Conservation (phyloP, 2,329 filamentous ascomycete genomes). For the Talaromyces atroroseus region DNA sequence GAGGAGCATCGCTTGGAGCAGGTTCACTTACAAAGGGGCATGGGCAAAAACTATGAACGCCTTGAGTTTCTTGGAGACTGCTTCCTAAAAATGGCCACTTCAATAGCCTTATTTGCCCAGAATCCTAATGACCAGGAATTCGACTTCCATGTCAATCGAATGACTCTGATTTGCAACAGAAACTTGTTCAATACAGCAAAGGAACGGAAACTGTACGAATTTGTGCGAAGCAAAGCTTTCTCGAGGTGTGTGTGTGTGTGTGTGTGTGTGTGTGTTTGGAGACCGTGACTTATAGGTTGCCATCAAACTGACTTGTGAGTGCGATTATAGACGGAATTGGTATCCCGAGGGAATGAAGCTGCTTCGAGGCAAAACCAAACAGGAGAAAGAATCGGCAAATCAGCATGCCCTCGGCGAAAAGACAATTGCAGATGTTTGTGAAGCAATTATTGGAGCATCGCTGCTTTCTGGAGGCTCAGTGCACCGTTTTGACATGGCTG, state of each 20-base stretch:
- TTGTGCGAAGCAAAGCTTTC: constrained; percentile 77
- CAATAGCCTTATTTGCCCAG: constrained; percentile 74
- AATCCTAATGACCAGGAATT: constrained; percentile 76
- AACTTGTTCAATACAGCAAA: constrained; percentile 77
- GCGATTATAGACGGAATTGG: constrained; percentile 61
- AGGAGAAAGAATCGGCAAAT: constrained; percentile 39
- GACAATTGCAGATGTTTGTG: constrained; percentile 87
- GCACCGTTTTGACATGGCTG: constrained; percentile 54
- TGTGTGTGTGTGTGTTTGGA: too few species aligned
- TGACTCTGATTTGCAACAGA: constrained; percentile 85
- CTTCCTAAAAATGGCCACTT: constrained; percentile 93
- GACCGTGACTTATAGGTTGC: background rate
- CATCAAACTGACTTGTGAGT: background rate
- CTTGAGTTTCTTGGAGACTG: constrained; percentile 90
- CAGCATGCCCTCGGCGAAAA: constrained; percentile 76
- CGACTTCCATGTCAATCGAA: constrained; percentile 82
- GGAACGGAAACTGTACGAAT: constrained; percentile 61
- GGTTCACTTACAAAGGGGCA: constrained; percentile 71
- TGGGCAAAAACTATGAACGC: constrained; percentile 92
- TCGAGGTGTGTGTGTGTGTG: constrained; percentile 59
- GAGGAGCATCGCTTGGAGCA: constrained; percentile 65
- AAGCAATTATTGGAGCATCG: constrained; percentile 87
- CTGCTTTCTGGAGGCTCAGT: constrained; percentile 51
- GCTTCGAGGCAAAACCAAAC: constrained; percentile 63
- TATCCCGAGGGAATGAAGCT: constrained; percentile 77